phyloP scores from a whole-genome alignment of 306 rosid genomes.

The Begonia fuchsioides region DNA sequence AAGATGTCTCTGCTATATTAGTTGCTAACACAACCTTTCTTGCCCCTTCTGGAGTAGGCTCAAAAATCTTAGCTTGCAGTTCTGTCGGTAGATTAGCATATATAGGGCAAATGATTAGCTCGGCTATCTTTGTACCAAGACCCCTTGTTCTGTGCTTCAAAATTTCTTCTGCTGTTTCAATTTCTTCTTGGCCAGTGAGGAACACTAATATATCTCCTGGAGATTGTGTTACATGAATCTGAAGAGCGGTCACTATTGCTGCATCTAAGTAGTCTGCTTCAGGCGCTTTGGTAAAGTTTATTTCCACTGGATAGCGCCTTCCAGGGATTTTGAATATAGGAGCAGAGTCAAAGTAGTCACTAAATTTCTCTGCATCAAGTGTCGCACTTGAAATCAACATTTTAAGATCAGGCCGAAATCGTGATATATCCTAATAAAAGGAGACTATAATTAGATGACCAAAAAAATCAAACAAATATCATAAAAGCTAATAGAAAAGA shows the following conservation, averaged over 20 bases:
- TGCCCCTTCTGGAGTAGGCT: slow-evolving; percentile 96
- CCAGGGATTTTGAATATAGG: slow-evolving; percentile 95
- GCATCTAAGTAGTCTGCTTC: slow-evolving; percentile 98
- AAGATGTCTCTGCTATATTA: slow-evolving; percentile 91
- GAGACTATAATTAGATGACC: slow-evolving; percentile 8
- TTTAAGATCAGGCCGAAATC: slow-evolving; percentile 88
- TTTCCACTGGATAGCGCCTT: slow-evolving; percentile 84
- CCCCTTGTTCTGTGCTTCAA: slow-evolving; percentile 78
- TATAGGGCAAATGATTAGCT: slow-evolving; percentile 85
- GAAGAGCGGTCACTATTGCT: slow-evolving; percentile 82
- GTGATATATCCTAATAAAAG: slow-evolving; percentile 60
- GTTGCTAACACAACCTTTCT: slow-evolving; percentile 93
- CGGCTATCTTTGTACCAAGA: slow-evolving; percentile 85
- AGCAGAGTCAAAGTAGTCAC: slow-evolving; percentile 86
- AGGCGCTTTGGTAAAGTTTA: slow-evolving; percentile 78
- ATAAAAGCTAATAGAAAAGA: too few relatives aligned
- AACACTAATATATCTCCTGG: slow-evolving; percentile 86
- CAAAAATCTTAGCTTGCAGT: slow-evolving; percentile 86
- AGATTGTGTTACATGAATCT: slow-evolving; percentile 83
- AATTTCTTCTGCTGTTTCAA: slow-evolving; percentile 95
- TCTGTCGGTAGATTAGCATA: slow-evolving; percentile 95
- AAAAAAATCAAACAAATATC: neutral
- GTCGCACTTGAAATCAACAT: slow-evolving; percentile 93
- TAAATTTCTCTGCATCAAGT: slow-evolving; percentile 88
- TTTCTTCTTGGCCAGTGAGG: slow-evolving; percentile 94